Evolutionary conservation across 2,329 filamentous ascomycete species (phyloP).

Genomic region (Trichoderma polysporum): DNA sequence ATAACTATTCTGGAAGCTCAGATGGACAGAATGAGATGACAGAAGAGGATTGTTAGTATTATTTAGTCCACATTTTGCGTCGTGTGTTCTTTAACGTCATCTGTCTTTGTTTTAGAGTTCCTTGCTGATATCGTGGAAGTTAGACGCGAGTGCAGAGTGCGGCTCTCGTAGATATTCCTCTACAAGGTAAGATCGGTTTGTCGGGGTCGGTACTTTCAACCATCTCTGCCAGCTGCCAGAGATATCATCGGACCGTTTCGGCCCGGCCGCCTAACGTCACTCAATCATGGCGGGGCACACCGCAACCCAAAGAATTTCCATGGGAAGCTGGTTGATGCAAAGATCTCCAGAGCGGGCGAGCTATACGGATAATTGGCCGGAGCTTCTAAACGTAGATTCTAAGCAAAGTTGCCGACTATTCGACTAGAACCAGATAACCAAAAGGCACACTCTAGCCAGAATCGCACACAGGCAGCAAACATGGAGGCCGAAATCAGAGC

Average conservation of each 20-base stretch:
- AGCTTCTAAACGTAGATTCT: neutral
- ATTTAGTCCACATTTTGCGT: neutral
- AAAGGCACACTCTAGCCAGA: neutral
- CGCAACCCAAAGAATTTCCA: slow-evolving; percentile 12
- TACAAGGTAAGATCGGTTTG: neutral
- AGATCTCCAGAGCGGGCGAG: neutral
- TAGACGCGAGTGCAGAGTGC: neutral
- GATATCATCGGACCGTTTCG: neutral
- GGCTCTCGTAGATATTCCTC: neutral
- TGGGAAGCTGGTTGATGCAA: neutral
- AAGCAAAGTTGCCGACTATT: neutral
- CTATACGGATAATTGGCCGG: neutral
- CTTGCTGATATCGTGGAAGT: neutral
- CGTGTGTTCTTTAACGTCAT: neutral
- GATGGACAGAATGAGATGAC: neutral
- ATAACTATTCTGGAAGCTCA: neutral
- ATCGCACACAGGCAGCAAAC: slow-evolving; percentile 23
- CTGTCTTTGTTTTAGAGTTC: neutral
- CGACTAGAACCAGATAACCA: neutral
- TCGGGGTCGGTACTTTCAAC: neutral
- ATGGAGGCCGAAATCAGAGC: slow-evolving; percentile 90
- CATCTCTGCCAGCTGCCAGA: neutral
- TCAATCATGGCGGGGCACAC: slow-evolving; percentile 15
- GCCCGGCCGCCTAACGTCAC: neutral
- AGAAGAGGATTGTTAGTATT: neutral